Evolutionary conservation across 2,329 filamentous ascomycete genomes (phyloP).

Genomic region (Microsporum canis): DNA sequence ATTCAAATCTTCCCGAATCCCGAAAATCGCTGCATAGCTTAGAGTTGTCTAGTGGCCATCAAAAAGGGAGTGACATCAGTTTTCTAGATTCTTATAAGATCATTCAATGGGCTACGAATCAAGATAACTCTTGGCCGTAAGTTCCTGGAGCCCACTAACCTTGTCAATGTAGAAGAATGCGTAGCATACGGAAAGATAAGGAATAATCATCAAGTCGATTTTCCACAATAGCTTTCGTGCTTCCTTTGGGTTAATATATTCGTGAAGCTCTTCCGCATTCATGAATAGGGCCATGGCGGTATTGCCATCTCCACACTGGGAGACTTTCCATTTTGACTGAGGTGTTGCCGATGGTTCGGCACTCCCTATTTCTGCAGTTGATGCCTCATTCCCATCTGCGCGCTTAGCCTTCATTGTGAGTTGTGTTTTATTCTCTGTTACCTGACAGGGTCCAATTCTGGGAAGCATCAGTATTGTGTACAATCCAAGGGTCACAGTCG

Average conservation of each 20-base stretch:
- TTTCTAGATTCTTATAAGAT: background rate
- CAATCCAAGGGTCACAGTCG: background rate
- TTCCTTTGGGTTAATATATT: conserved; percentile 37
- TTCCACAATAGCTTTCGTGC: conserved; percentile 42
- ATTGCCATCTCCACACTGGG: conserved; percentile 31
- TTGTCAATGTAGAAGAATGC: conserved; percentile 43
- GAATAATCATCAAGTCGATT: conserved; percentile 50
- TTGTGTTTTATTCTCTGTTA: background rate
- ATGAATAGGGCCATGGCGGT: conserved; percentile 42
- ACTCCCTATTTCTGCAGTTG: background rate
- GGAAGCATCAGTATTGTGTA: background rate
- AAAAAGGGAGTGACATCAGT: background rate
- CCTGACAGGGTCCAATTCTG: too few species aligned
- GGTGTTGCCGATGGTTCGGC: background rate
- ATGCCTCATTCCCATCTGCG: background rate
- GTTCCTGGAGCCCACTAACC: conserved; percentile 14
- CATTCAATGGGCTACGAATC: background rate
- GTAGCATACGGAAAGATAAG: conserved; percentile 44
- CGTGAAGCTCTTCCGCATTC: conserved; percentile 38
- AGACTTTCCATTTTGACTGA: conserved; percentile 5
- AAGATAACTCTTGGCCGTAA: background rate
- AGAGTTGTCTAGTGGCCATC: conserved; percentile 39
- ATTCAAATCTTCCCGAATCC: conserved; percentile 47
- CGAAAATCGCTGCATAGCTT: conserved; percentile 55
- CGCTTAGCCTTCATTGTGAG: background rate